A percentile compares a stretch with the other conserved stretches of the same genome.
Evolutionary conservation across 2,329 filamentous ascomycete genomes (phyloP).

Genomic region (Neoscytalidium dimidiatum): DNA sequence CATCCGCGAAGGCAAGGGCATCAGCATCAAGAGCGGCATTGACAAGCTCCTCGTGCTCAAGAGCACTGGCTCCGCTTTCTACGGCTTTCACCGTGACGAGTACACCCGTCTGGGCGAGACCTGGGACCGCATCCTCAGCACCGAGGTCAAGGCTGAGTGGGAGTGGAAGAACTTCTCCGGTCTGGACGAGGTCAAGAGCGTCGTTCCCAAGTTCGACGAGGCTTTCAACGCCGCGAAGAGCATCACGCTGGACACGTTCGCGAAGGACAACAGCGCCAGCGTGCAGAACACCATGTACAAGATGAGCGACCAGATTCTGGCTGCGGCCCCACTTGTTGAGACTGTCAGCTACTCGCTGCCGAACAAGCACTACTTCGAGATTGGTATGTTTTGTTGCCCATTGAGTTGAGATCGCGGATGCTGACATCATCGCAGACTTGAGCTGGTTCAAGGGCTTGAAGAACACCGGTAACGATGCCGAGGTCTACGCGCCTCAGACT

Average conservation of each 20-base stretch:
- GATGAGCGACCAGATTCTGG: constrained; percentile 88
- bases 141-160: constrained; percentile 87
- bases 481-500: constrained; percentile 91
- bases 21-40: constrained; percentile 77
- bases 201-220: constrained; percentile 69
- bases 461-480: constrained; percentile 93
- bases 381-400: constrained; percentile 62
- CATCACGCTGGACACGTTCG: constrained; percentile 91
- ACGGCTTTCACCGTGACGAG: constrained; percentile 90
- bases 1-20: constrained; percentile 64
- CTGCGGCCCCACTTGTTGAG: constrained; percentile 69
- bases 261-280: constrained; percentile 84
- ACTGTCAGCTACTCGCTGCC: constrained; percentile 81
- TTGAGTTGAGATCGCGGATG: constrained; percentile 20
- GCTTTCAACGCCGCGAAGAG: constrained; percentile 76
- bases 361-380: constrained; percentile 99
- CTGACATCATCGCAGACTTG: constrained; percentile 62
- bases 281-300: constrained; percentile 99
- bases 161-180: constrained; percentile 73
- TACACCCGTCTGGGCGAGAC: constrained; percentile 89
- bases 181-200: constrained; percentile 66
- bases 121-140: constrained; percentile 94
- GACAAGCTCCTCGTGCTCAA: constrained; percentile 86
- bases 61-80: constrained; percentile 94
- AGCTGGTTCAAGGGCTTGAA: constrained; percentile 95